Base-by-base conservation (phyloP, 495 filamentous ascomycete genomes). In the Margaritispora aquatica region DNA sequence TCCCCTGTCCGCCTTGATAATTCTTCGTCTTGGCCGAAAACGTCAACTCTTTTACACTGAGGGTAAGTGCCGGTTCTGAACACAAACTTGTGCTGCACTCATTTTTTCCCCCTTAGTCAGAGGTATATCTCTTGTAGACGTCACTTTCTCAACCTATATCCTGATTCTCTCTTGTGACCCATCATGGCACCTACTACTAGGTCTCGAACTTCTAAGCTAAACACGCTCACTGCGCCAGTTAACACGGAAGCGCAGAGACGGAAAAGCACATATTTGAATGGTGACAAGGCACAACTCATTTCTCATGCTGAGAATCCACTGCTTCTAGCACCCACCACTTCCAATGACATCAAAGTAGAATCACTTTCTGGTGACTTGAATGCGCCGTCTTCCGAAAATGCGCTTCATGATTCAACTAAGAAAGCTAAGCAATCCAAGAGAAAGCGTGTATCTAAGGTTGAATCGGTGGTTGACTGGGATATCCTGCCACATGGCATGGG, bases 401-500 rank as follows among this genome's bases (percentile, higher is more conserved):
- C 38, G 38, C 7, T 10, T 44, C n/a, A n/a, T n/a, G n/a, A n/a
- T n/a, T n/a, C n/a, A n/a, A n/a, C 19, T n/a, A 17, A 44, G 8
- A n/a, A n/a, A 3, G 44, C 21, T 48, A 8, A 8, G 4, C 44
- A n/a, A 48, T 29, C 34, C 34, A 55, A 55, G 53, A 22, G 53
- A 19, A 55, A 55, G 19, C 53, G 53, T 21, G 53, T 0, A 44
- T 17, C 4, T 17, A 44, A 44, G 17, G 17, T 17, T n/a, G 44
- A 59, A 26, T 44, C 51, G 0, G 51, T 74, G 19, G 69, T 66
- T 34, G 68, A 68, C 24, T 74, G 68, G 69, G 59, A 63, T 52
- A 60, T 63, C 15, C 60, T 78, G 13, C 73, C 72, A 1, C 77
- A 77, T 63, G 70, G 70, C 15, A 68, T 78, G 67, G 75, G 75